phyloP scores from a whole-genome alignment of 1,284 basidiomycete species.

The Cryptococcus sp. region DNA sequence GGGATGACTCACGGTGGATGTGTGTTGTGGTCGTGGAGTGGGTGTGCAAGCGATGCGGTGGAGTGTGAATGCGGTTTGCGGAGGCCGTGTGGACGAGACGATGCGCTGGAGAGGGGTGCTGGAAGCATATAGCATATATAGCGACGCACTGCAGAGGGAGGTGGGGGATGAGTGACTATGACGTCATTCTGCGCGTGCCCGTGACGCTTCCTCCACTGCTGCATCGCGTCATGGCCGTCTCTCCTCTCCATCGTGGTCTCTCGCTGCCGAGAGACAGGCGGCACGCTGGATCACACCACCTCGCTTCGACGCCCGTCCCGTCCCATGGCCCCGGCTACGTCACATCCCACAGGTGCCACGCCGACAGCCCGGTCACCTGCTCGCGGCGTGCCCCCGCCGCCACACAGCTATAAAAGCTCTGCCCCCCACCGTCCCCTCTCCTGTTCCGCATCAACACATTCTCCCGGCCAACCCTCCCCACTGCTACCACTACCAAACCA shows the following conservation, averaged over 20 bases:
- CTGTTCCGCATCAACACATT: conserved; percentile 8
- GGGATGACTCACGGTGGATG: conserved; percentile 14
- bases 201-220: no score
- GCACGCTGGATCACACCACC: no score
- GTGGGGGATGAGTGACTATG: not conserved
- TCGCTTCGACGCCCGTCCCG: no score
- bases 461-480: conserved; percentile 4
- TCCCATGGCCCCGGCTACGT: no score
- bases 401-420: conserved; percentile 15
- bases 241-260: no score
- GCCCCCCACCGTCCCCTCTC: not conserved
- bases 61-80: not conserved
- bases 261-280: no score
- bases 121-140: no score
- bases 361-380: no score
- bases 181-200: not conserved
- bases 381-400: no score
- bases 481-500: not conserved
- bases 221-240: no score
- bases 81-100: not conserved
- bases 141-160: no score
- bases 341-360: no score
- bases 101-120: not conserved
- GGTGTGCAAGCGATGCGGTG: not conserved
- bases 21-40: conserved; percentile 3